Percentiles rank a stretch among this genome's conserved stretches.
These are phyloP conservation scores for Bretschneidera sinensis DNA, from an alignment of 345 rosid species.

Conservation along the genomic window DNA sequence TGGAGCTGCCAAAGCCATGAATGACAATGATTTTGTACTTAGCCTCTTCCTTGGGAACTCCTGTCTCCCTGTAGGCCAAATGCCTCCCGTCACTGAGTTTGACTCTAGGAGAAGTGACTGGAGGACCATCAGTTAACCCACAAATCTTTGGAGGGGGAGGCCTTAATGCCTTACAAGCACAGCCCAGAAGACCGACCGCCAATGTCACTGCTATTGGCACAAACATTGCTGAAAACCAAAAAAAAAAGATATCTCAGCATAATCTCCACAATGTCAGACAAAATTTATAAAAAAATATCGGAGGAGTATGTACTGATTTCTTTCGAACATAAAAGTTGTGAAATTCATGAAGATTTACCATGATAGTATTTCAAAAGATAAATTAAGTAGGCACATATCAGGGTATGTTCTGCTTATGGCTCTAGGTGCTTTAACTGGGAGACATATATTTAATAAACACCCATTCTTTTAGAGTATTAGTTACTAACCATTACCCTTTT, in stretches of 20 bases:
- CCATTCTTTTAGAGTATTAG: too few species aligned
- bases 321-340: too few species aligned
- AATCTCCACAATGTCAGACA: slow-evolving; percentile 1
- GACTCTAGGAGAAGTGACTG: slow-evolving; percentile 61
- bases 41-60: slow-evolving; percentile 56
- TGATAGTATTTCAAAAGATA: too few species aligned
- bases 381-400: too few species aligned
- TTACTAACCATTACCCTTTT: too few species aligned
- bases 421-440: too few species aligned
- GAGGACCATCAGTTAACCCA: slow-evolving; percentile 62
- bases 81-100: slow-evolving; percentile 75
- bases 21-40: slow-evolving; percentile 48
- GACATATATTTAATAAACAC: too few species aligned
- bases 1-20: slow-evolving; percentile 70
- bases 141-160: slow-evolving; percentile 78
- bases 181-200: slow-evolving; percentile 45
- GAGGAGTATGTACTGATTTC: background rate
- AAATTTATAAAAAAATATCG: background rate
- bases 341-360: too few species aligned
- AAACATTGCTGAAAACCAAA: slow-evolving; percentile 42
- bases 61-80: slow-evolving; percentile 72
- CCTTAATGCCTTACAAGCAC: slow-evolving; percentile 44
- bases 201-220: slow-evolving; percentile 40
- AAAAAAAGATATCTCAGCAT: background rate
- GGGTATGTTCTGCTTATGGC: too few species aligned